These are phyloP conservation scores for Ogataea nakhonphanomensis DNA, from an alignment of 805 yeast genomes.

Conservation along the genomic window DNA sequence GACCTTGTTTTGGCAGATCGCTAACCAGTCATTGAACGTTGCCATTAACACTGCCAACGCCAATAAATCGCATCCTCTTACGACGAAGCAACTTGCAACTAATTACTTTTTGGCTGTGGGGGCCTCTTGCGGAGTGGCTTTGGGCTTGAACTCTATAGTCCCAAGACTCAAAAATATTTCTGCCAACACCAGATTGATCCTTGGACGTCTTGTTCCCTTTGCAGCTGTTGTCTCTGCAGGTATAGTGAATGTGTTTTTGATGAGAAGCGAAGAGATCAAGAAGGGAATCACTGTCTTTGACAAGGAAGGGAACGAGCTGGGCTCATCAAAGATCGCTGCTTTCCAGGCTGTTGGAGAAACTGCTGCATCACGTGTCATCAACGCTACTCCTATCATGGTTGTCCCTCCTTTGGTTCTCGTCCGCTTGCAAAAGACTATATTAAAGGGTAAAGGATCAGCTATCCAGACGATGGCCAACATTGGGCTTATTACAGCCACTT, in stretches of 20 bases:
- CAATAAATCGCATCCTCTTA: slow-evolving; percentile 88
- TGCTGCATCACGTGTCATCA: slow-evolving; percentile 89
- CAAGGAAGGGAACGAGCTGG: slow-evolving; percentile 59
- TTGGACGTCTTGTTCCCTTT: slow-evolving; percentile 91
- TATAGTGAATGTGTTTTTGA: slow-evolving; percentile 88
- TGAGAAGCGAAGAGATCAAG: slow-evolving; percentile 92
- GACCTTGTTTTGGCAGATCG: slow-evolving; percentile 95
- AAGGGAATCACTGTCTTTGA: slow-evolving; percentile 77
- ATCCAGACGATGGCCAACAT: slow-evolving; percentile 71
- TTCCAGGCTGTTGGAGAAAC: slow-evolving; percentile 94
- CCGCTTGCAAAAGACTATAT: slow-evolving; percentile 64
- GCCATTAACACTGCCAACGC: slow-evolving; percentile 97
- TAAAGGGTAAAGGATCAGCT: slow-evolving; percentile 64
- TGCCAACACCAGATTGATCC: slow-evolving; percentile 64
- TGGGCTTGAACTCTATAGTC: slow-evolving; percentile 89
- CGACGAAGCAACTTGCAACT: slow-evolving; percentile 70
- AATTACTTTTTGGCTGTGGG: slow-evolving; percentile 86
- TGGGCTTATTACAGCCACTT: slow-evolving; percentile 80
- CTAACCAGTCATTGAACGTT: slow-evolving; percentile 94
- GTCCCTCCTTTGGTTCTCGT: slow-evolving; percentile 86
- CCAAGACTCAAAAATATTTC: slow-evolving; percentile 72
- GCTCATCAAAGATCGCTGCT: slow-evolving; percentile 84
- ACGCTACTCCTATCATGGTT: slow-evolving; percentile 97
- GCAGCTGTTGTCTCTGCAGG: slow-evolving; percentile 99
- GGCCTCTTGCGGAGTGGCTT: slow-evolving; percentile 93